Base-by-base conservation (phyloP, 2,329 filamentous ascomycete genomes). In the Aspergillus costaricaensis region DNA sequence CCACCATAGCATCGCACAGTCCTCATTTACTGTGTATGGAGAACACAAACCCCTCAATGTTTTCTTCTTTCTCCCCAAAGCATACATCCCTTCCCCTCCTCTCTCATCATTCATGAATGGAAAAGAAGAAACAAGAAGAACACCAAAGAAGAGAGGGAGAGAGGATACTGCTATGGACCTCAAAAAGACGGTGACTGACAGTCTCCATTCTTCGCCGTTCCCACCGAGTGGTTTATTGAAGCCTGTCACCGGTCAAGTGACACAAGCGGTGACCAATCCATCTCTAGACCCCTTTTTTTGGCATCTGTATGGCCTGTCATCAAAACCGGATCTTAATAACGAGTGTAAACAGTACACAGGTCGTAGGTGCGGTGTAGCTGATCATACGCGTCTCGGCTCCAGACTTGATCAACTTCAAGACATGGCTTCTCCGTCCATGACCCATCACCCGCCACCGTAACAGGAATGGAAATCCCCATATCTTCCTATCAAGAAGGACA, bases 301-400 rank as follows among this genome's bases (percentile, higher is more conserved):
- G 47, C 47, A 50, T 50, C 27, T 50, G 47, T 50, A 50, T 50
- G 47, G 15, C 47, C 47, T 32, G 47, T 50, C 47, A 50, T 50
- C 47, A 50, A 50, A 50, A 50, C 25, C 47, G 47, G 47, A 50
- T 49, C 21, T 17, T 49, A 49, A 49, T 27, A 49, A 49, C 44
- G 44, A 49, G 21, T 19, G 44, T 48, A 21, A 8, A n/a, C 5
- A 27, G 19, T 27, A n/a, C 47, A 49, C 25, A 17, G 32, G 12
- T 25, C 25, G 47, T 30, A 49, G 25, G 23, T 27, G 25, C 47
- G 47, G 47, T 30, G 47, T 27, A 32, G 15, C 30, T 8, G 47
- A 50, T 50, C 47, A 50, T 50, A 50, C 47, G 47, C 47, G 47
- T 32, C 47, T 50, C 30, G 47, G 47, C 25, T 50, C 47, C 47